phyloP scores from a whole-genome alignment of 495 filamentous ascomycete species.

The Sordaria brevicollis region DNA sequence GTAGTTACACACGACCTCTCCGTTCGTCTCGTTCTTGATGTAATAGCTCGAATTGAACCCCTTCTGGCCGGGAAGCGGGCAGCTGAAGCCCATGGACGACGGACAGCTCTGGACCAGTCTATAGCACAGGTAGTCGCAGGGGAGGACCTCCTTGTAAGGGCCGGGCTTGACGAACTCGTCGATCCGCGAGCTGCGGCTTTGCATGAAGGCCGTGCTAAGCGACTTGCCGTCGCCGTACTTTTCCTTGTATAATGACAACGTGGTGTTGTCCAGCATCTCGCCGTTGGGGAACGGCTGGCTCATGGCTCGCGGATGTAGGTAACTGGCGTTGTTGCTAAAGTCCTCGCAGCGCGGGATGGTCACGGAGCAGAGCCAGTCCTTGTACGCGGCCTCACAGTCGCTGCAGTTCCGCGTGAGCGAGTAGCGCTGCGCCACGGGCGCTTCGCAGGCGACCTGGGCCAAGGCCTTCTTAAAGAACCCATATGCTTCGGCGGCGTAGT shows the following conservation, averaged over 20 bases:
- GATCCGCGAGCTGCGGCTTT: constrained; percentile 60
- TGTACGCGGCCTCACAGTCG: constrained; percentile 74
- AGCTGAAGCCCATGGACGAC: constrained; percentile 62
- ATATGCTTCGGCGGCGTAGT: constrained; percentile 48
- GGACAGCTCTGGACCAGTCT: constrained; percentile 76
- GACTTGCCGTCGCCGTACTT: constrained; percentile 1
- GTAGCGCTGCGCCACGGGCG: constrained; percentile 54
- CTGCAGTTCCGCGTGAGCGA: constrained; percentile 67
- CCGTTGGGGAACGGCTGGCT: constrained; percentile 59
- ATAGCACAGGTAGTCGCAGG: constrained; percentile 77
- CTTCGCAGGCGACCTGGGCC: constrained; percentile 75
- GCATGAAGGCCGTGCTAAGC: constrained; percentile 25
- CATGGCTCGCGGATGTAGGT: constrained; percentile 60
- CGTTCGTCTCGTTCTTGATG: constrained; percentile 11
- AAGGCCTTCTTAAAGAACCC: constrained; percentile 71
- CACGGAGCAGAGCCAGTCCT: constrained; percentile 88
- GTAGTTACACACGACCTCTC: constrained; percentile 35
- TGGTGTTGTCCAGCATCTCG: constrained; percentile 37
- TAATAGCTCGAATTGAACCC: constrained; percentile 62
- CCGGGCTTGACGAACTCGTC: constrained; percentile 65
- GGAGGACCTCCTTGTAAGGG: constrained; percentile 87
- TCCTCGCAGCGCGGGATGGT: constrained; percentile 86
- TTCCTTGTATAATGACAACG: constrained; percentile 18
- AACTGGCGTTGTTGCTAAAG: constrained; percentile 46
- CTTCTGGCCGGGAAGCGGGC: constrained; percentile 45